These are phyloP conservation scores for Bromus sterilis DNA, from an alignment of 176 grass and related monocot species.

Conservation along the genomic window DNA sequence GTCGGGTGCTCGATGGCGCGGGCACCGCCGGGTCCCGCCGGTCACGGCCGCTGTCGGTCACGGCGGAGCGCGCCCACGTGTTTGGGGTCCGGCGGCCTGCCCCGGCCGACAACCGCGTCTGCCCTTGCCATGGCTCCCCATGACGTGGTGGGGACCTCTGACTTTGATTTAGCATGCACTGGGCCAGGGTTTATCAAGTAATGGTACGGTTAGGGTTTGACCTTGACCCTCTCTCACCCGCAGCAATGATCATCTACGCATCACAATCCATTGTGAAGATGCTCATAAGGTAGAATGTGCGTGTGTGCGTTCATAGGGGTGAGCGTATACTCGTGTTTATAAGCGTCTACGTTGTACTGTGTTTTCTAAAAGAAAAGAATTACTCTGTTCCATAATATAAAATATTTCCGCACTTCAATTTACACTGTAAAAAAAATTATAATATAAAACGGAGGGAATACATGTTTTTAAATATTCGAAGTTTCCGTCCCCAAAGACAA, in stretches of 20 bases:
- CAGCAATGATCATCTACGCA: background rate
- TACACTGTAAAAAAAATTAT: no score
- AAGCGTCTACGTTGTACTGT: no score
- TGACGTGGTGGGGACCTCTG: conserved; percentile 27
- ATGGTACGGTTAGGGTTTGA: conserved; percentile 26
- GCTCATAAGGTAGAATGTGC: no score
- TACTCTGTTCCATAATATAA: no score
- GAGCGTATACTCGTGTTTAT: no score
- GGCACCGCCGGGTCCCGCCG: conserved; percentile 3
- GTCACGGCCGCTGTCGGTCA: conserved; percentile 34
- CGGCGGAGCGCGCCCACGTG: conserved; percentile 1
- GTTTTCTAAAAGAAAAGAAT: no score
- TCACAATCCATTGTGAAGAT: no score
- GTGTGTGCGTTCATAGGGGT: no score
- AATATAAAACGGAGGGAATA: no score
- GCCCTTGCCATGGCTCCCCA: conserved; percentile 31
- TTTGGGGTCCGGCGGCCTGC: background rate
- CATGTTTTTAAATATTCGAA: no score
- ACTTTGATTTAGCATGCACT: background rate
- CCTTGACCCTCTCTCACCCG: conserved; percentile 4
- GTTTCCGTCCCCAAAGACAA: background rate
- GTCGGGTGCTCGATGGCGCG: background rate
- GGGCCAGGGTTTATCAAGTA: background rate
- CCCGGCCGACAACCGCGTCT: conserved; percentile 37
- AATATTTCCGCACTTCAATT: no score